Base-by-base conservation (phyloP, 345 rosid genomes). In the Pistacia vera region DNA sequence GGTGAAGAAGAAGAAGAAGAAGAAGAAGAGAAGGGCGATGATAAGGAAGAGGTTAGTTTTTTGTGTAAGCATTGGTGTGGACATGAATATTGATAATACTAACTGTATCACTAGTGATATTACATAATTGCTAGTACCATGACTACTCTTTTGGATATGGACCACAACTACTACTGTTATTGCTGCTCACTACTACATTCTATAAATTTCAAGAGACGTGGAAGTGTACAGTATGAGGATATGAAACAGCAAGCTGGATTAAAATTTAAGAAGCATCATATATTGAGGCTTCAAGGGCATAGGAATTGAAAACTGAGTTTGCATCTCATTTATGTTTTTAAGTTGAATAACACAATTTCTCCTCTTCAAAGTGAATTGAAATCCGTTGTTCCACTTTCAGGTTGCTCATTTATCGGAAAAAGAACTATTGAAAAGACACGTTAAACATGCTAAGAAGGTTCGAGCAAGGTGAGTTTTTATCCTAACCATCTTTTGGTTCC, bases 371-470 rank as follows among this genome's bases (percentile, higher is more conserved):
- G 33, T 76, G 68, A 73, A 79, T 58, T 18, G 16, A 51, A 30
- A 25, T 30, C 13, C 36, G 13, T 20, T 51, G 61, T 72, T 63
- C 71, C 74, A 63, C 54, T 82, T 25, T 70, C 78, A 94, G 97
- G 93, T 85, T 25, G 85, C 85, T 71, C 75, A 85, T 55, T 79
- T 93, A 76, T 86, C 94, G 28, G 60, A 91, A 48, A 49, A 87
- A 78, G 97, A 92, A 76, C 85, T 95, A 79, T 83, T 95, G 80
- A 82, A 86, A 83, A 80, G 84, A 67, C 99, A 93, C 75, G 65
- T 95, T 41, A 78, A 81, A 71, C 88, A 79, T 68, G 98, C 98
- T 63, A 93, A 92, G 83, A 90, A 76, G 77, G 91, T 95, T 76
- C 93, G 98, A 48, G 82, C 90, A 20, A 67, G 84, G 99, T 95